Base-by-base conservation (phyloP, 1,139 yeast species). In the Lodderomyces orthopsilosis region DNA sequence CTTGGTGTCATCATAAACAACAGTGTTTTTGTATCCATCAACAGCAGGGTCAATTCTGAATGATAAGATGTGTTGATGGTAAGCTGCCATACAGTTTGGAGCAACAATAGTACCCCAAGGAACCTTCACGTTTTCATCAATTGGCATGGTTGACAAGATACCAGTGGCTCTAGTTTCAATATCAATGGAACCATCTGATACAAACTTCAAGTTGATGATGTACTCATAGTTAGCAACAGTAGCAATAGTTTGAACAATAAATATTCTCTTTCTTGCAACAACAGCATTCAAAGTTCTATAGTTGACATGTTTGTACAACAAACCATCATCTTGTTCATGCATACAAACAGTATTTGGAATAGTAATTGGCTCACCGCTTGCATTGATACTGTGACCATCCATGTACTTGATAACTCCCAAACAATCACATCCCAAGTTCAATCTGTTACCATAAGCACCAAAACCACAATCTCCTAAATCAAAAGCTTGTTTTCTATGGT, bases 391-490 rank as follows among this genome's bases (percentile, higher is more conserved):
- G 52, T 74, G 63, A 47, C 85, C 84, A 59, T 86, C 91, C 59
- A 87, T 66, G 70, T 88, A 88, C 62, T 85, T 82, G 65, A 88
- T 86, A 52, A 83, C 84, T 54, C 96, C 96, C 46, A 88, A 76
- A 74, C 96, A 88, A 70, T 88, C 95, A 68, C 96, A 88, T 41
- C 96, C 96, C 51, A 88, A 75, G 44, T 69, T 73, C 59, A 88
- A 77, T 49, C 78, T 78, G 69, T 88, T 86, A 56, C 89, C 95
- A 53, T 78, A 79, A 51, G 74, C 77, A 62, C 96, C 96, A 54
- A 88, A 89, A 21, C 95, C 96, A 70, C 89, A 82, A 64, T 88
- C 96, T 63, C 96, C 95, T 59, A 88, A 76, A 65, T 88, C 96
- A 57, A 88, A 88, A 24, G 96, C 96, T 74, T 86, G 94, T 70